phyloP scores from a whole-genome alignment of 164 flowering plant genomes.

The Saururus chinensis region DNA sequence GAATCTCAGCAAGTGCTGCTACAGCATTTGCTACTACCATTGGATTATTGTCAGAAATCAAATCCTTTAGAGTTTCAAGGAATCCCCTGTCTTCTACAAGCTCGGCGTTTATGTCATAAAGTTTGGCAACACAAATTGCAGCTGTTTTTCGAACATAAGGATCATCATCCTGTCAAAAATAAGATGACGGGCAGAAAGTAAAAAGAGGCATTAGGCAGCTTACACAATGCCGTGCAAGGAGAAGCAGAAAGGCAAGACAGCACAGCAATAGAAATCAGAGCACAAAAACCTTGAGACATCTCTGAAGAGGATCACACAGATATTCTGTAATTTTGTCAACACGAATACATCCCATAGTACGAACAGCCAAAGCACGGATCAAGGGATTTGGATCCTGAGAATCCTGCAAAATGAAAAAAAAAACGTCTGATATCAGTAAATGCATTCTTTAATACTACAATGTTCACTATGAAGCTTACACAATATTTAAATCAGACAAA shows the following conservation, averaged over 20 bases:
- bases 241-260: neutral
- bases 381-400: slow-evolving; percentile 99
- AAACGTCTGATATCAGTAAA: neutral
- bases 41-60: slow-evolving; percentile 97
- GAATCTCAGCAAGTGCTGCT: slow-evolving; percentile 97
- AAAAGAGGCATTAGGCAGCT: neutral
- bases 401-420: slow-evolving; percentile 46
- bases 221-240: neutral
- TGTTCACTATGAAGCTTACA: neutral
- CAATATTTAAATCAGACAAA: too few species aligned
- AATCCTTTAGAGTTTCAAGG: slow-evolving; percentile 87
- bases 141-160: slow-evolving; percentile 99
- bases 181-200: neutral
- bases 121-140: slow-evolving; percentile 97
- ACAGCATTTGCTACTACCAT: slow-evolving; percentile 99
- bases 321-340: slow-evolving; percentile 99
- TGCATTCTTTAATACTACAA: neutral
- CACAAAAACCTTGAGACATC: slow-evolving; percentile 85
- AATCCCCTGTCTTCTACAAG: slow-evolving; percentile 98
- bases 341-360: slow-evolving; percentile 99
- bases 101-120: slow-evolving; percentile 97
- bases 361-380: slow-evolving; percentile 93
- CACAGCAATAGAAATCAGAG: neutral
- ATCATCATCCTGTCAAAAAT: slow-evolving; percentile 83
- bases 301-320: slow-evolving; percentile 96